Percentiles rank a stretch among this genome's conserved stretches.
These are phyloP conservation scores for Neurospora crassa DNA, from an alignment of 2,329 filamentous ascomycete species.

Conservation along the genomic window DNA sequence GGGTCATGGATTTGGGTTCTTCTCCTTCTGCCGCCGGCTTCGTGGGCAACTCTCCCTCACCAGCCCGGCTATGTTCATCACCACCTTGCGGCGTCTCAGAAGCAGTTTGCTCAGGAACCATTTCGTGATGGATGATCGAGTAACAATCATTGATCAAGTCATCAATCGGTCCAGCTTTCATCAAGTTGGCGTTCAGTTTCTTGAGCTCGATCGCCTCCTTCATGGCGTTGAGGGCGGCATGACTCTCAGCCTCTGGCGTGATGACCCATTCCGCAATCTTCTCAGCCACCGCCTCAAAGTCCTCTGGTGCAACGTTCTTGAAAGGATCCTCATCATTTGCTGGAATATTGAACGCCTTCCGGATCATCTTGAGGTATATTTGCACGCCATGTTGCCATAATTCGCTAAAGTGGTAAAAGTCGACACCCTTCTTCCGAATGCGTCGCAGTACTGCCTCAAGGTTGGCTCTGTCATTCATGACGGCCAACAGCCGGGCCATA, in stretches of 20 bases:
- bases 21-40: conserved; percentile 3
- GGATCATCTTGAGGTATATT: conserved; percentile 43
- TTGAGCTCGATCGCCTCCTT: conserved; percentile 51
- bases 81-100: conserved; percentile 18
- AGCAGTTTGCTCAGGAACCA: conserved; percentile 43
- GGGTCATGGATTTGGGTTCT: conserved; percentile 16
- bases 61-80: conserved; percentile 17
- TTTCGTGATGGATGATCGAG: conserved; percentile 60
- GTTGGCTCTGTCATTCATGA: conserved; percentile 64
- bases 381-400: conserved; percentile 48
- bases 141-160: conserved; percentile 92
- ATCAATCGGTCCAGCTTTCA: conserved; percentile 79
- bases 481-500: conserved; percentile 64
- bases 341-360: conserved; percentile 36
- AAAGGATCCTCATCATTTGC: conserved; percentile 43
- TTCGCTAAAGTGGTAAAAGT: conserved; percentile 56
- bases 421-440: conserved; percentile 70
- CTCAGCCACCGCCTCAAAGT: conserved; percentile 48
- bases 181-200: conserved; percentile 74
- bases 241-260: conserved; percentile 25
- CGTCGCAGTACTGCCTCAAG: conserved; percentile 71
- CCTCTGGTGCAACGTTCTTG: conserved; percentile 42
- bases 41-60: neutral
- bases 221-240: conserved; percentile 41
- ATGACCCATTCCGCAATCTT: conserved; percentile 47